These are phyloP conservation scores for Penicillium paradoxum DNA, from an alignment of 495 filamentous ascomycete species.

Conservation along the genomic window DNA sequence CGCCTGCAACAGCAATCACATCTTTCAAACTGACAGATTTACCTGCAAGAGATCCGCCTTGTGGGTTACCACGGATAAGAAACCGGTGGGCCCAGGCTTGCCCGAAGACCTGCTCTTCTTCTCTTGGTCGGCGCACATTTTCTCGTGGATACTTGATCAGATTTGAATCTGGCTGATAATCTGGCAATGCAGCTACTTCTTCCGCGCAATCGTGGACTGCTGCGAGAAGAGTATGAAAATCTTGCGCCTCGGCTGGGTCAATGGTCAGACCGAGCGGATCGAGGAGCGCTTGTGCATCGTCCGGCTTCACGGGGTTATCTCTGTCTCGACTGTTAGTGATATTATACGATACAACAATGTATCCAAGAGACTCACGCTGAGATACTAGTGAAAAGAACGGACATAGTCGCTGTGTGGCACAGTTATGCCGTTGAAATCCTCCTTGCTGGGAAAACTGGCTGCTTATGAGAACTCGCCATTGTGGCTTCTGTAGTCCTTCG, in stretches of 20 bases:
- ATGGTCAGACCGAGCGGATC: slow-evolving; percentile 26
- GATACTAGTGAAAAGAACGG: slow-evolving; percentile 32
- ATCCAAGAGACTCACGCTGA: slow-evolving; percentile 21
- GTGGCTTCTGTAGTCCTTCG: slow-evolving; percentile 2
- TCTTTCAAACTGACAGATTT: slow-evolving; percentile 69
- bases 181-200: slow-evolving; percentile 23
- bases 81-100: slow-evolving; percentile 32
- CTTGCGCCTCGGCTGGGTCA: slow-evolving; percentile 20
- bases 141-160: slow-evolving; percentile 27
- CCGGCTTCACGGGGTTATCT: slow-evolving; percentile 26
- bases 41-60: slow-evolving; percentile 65
- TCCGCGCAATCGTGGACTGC: slow-evolving; percentile 34
- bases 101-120: slow-evolving; percentile 28
- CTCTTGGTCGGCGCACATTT: slow-evolving; percentile 23
- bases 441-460: background rate
- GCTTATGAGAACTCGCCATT: slow-evolving; percentile 1
- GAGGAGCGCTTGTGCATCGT: slow-evolving; percentile 25
- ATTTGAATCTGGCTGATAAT: slow-evolving; percentile 28
- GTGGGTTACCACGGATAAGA: slow-evolving; percentile 26
- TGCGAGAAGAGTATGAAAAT: slow-evolving; percentile 31
- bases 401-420: slow-evolving; percentile 17
- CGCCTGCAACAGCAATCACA: slow-evolving; percentile 35
- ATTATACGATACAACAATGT: background rate
- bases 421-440: background rate
- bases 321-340: slow-evolving; percentile 9